Evolutionary conservation across 805 yeast genomes (phyloP), one percentile per base, ranked within the genome.

Genomic region (Ogataea degrootiae): DNA sequence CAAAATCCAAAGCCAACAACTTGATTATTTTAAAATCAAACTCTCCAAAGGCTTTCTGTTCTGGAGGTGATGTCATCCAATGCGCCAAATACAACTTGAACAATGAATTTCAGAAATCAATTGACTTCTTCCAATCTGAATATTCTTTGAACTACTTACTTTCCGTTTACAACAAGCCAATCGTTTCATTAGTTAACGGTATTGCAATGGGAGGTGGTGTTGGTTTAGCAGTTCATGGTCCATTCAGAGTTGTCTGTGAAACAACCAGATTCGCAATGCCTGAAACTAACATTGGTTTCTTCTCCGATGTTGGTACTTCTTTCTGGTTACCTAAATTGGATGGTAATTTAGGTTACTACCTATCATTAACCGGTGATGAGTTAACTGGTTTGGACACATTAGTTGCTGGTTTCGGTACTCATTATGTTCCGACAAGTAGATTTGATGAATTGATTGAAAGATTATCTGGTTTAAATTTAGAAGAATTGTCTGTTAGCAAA

Each of bases 121-220:
- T 80, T 34, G 77, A 77, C 49, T 87, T 85, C 68, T 92, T 94
- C 72, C 77, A 80, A 50, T 65, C 74, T 46, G 98, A 92, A 68
- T 92, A 94, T 70, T 80, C 83, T 51, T 70, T 94, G 60, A 83
- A 94, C 71, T 86, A 83, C 60, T 70, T 84, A 43, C 72, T 91
- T 50, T 83, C 96, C 9, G 83, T 92, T n/a, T 90, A 81, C 58
- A 72, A 82, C 49, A 92, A 90, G 71, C 98, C 98, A 1, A 76
- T 87, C 50, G 83, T 94, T n/a, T 74, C 96, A 0, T 60, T 89
- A 36, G 83, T 86, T 81, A 84, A 94, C 62, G 97, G 98, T 21
- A 87, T 92, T 58, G 88, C 92, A 26, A 89, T 94, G 96, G 99
- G 98, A 46, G 98, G 98, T 44, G 98, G 98, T 57, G 96, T 90